Base-by-base conservation (phyloP, 1,284 basidiomycete species). In the Agaricales sp. region DNA sequence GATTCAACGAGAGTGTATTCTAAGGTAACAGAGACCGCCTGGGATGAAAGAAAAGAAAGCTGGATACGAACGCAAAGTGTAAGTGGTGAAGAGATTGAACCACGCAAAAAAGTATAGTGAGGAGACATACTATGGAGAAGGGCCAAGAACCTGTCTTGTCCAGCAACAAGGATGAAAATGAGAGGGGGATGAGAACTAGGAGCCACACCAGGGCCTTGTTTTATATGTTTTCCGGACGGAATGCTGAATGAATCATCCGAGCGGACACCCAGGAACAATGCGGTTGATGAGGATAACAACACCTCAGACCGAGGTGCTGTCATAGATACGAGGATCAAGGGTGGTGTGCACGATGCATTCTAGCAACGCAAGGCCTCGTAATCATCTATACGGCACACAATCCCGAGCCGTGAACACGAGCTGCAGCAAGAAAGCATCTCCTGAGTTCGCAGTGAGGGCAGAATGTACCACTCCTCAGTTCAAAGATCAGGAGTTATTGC, bases 71-170 rank as follows among this genome's bases (percentile, higher is more conserved):
- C 30, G 16, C 11, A 16, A 37, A 37, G 12, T 16, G 30, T n/a
- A 35, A 35, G 30, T 35, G 30, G 30, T 35, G n/a, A n/a, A 11
- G n/a, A 35, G 11, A 35, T 35, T 35, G n/a, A n/a, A 8, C 11
- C n/a, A 8, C n/a, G 30, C 30, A 35, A 35, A 8, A 11, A 8
- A 11, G 30, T n/a, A n/a, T 35, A n/a, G 30, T 11, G n/a, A n/a
- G 30, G 30, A 35, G 8, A n/a, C 30, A 11, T 35, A 35, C 30
- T 35, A n/a, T 35, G n/a, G n/a, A 35, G 30, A 35, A n/a, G 30
- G 30, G 64, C 67, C 73, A 76, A 75, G 73, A 75, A 69, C 74
- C 74, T 67, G 74, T 74, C 74, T 74, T 75, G 73, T 63, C 64
- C 11, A 8, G n/a, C 8, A 8, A n/a, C 8, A n/a, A 11, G 65